Evolutionary conservation across 345 rosid species (phyloP), one percentile per base, ranked within the genome.

Genomic region (Xanthoceras sorbifolium): DNA sequence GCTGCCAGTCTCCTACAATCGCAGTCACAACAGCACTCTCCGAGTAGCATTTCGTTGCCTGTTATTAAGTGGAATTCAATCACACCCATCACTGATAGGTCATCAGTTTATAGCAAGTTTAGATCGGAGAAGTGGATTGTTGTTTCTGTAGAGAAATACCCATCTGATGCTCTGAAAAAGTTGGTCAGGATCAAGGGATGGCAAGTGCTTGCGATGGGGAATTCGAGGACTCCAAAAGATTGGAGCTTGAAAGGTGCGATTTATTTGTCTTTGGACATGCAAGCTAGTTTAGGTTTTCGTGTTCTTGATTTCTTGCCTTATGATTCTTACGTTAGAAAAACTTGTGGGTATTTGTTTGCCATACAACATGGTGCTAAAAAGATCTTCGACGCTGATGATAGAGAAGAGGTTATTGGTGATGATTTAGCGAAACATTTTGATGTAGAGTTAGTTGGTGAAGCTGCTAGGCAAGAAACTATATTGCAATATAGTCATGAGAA

Each of bases 361-460:
- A 90, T 96, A 72, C 99, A 96, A 72, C 97, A 96, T 11, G 99
- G 98, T 61, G 99, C 97, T 0, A 94, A 91, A 85, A 94, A 89
- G 86, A 94, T 96, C 82, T 94, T 90, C 11, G 99, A 96, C 65
- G 89, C 93, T 3, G 99, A 96, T 79, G 97, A 94, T 84, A 94
- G 97, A 5, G 98, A 91, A 9, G 94, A 94, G 82, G 94, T 96
- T 72, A 89, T 96, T 62, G 97, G 79, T 68, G 92, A 85, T 50
- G 93, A 94, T 91, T 77, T 96, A 69, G 94, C 97, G 72, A 92
- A 85, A 78, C 89, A 91, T 88, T 96, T 96, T 69, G 99, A 96
- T 84, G 97, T 94, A 5, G 98, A 94, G 67, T 85, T 96, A 61
- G 82, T 87, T 9, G 98, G 99, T 40, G 91, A 90, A 78, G 89